A percentile compares a stretch with the other conserved stretches of the same genome.
Conservation (phyloP, 2,329 filamentous ascomycete species). For the Phialophora tarda region DNA sequence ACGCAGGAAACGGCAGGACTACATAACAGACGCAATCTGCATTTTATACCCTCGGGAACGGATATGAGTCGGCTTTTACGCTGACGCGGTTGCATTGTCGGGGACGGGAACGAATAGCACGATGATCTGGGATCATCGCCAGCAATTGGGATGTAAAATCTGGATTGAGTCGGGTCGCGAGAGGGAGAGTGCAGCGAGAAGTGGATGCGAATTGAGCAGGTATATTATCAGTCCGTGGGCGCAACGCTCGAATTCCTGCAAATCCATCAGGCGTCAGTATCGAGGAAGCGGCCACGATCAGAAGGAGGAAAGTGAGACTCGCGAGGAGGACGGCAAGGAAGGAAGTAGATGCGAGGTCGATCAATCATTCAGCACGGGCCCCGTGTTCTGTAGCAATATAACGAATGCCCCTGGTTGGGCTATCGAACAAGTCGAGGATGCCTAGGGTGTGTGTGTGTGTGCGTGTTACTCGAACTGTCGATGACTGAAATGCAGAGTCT, state of each 20-base stretch:
- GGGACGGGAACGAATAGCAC: not conserved
- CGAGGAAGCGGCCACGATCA: not conserved
- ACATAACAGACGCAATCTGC: constrained; percentile 2
- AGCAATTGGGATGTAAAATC: not conserved
- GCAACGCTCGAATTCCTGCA: not conserved
- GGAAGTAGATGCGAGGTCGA: not conserved
- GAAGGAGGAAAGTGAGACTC: not conserved
- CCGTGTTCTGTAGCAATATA: constrained; percentile 1
- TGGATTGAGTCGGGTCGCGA: not conserved
- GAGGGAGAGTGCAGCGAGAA: not conserved
- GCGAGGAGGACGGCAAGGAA: not conserved
- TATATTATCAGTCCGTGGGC: not conserved
- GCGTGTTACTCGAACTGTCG: no score
- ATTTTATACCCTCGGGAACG: constrained; percentile 3
- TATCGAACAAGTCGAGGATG: not conserved
- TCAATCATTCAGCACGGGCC: not conserved
- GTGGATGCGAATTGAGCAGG: not conserved
- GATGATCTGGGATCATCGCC: not conserved
- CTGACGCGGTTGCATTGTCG: not conserved
- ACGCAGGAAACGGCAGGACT: constrained; percentile 1
- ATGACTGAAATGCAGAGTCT: no score
- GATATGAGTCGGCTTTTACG: not conserved
- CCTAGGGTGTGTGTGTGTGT: no score
- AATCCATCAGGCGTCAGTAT: not conserved
- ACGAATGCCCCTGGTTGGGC: not conserved